A percentile compares a stretch with the other conserved stretches of the same genome.
Evolutionary conservation across 257 asterid species (phyloP).

Genomic region (Lithospermum erythrorhizon): DNA sequence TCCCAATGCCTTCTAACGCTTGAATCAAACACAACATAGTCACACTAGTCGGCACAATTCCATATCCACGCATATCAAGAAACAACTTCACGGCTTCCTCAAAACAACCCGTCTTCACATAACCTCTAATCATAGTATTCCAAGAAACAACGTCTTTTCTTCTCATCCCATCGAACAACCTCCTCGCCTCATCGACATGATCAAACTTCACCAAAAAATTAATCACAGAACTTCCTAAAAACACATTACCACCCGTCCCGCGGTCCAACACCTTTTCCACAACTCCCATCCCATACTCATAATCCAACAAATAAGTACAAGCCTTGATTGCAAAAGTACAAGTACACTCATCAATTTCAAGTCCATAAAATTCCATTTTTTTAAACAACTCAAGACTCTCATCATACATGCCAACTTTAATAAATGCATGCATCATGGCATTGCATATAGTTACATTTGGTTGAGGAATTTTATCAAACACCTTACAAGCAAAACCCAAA

Average conservation of each 20-base stretch:
- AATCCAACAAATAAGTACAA: conserved; percentile 4
- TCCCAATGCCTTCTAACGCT: conserved; percentile 46
- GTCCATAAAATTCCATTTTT: background rate
- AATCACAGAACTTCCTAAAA: conserved; percentile 13
- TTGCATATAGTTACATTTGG: conserved; percentile 11
- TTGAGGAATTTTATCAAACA: conserved; percentile 8
- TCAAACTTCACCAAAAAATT: conserved; percentile 22
- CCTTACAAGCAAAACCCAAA: conserved; percentile 2
- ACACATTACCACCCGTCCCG: conserved; percentile 1
- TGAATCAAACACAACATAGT: conserved; percentile 60
- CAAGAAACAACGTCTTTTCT: conserved; percentile 71
- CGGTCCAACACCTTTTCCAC: conserved; percentile 5
- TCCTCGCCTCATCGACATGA: conserved; percentile 31
- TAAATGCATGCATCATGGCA: conserved; percentile 14
- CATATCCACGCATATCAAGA: conserved; percentile 46
- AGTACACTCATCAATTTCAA: conserved; percentile 8
- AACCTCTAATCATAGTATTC: conserved; percentile 65
- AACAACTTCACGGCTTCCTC: conserved; percentile 54
- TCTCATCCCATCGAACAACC: conserved; percentile 64
- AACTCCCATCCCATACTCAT: conserved; percentile 11
- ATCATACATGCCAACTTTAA: background rate
- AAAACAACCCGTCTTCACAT: conserved; percentile 30
- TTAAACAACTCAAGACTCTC: conserved; percentile 8
- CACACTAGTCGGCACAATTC: conserved; percentile 53
- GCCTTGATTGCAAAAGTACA: conserved; percentile 13